Base-by-base conservation (phyloP, 352 stramenopile species). In the Globisporangium viniferum region DNA sequence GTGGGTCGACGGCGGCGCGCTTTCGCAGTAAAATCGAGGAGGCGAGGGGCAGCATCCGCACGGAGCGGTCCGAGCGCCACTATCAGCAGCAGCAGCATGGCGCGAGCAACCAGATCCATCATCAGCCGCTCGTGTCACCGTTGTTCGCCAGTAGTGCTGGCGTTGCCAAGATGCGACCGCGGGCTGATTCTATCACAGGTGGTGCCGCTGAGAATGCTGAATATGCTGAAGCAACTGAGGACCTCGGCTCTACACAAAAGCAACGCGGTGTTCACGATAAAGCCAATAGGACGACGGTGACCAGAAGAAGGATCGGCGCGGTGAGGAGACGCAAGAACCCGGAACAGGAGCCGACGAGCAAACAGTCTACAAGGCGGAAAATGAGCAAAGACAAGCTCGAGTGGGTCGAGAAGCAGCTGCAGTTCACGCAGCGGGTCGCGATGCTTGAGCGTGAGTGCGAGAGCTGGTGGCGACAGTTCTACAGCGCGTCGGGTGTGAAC, bases 371-470 rank as follows among this genome's bases (percentile, higher is more conserved):
- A 36, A 64, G 63, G 24, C 71, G 71, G 2, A 68, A 76, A 10
- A 69, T 83, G 59, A 73, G 71, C 1, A 83, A 76, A 18, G 51
- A 73, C 1, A 81, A 90, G 29, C 61, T 76, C 2, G 80, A 88
- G 66, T 91, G 84, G 82, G 59, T 86, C 22, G 84, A 92, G 64
- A 92, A 87, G 66, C 80, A 91, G 61, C 49, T 78, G 3, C 81
- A 84, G 70, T 88, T 87, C 44, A 73, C 54, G 0, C 66, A 77
- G 41, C 75, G 84, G 0, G 66, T 70, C 8, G 58, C 60, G 1
- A 62, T 78, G 24, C 31, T 92, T 20, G 84, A 92, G 65, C 89
- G 82, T 39, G 82, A 92, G 35, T 84, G 73, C n/a, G 33, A 36
- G 18, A 59, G 59, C 27, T 84, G 76, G 64, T 92, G 81, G 83